Evolutionary conservation across 768 basidiomycete species (phyloP), one percentile per base, ranked within the genome.

Genomic region (Infundibulicybe gibba): DNA sequence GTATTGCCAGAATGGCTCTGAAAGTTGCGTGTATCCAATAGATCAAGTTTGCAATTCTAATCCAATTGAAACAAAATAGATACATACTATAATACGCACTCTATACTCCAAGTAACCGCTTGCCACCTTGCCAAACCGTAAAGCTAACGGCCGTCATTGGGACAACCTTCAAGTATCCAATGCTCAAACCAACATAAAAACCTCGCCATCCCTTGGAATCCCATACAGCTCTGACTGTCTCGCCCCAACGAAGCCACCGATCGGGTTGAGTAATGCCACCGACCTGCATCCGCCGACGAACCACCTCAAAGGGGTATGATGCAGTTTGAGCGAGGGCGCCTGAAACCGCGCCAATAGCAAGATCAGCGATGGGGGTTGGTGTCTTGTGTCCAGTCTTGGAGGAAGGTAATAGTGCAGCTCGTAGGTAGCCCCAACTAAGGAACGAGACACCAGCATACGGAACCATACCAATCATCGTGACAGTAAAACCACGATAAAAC

Each of bases 401-500:
- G 4, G 68, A 67, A 32, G 80, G 80, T 25, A 83, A 69, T 48
- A 87, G 69, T 31, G 68, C 69, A 11, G 85, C 75, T 42, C 84
- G 78, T 37, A 87, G 73, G 61, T 74, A 85, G 35, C 89, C 94
- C 86, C 92, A 98, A 30, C 86, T 83, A 40, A 97, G 77, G 72
- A 98, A 98, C 11, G 90, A 91, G 2, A 92, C 90, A 15, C 95
- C 95, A 3, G 94, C 92, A 57, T 98, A 97, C 5, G 95, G 95
- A 30, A 98, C 73, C 78, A 97, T 98, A 39, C 97, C 95, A 11
- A 81, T 64, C 33, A 98, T 66, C 16, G 94, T 94, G 21, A 97
- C 92, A 6, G 85, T 84, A 68, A 98, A 97, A n/a, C 97, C 95
- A 16, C 97, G 89, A 62, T 98, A 99, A 68, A 98, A 93, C 58